These are phyloP conservation scores for Fraxinus ornus DNA, from an alignment of 305 asterid genomes.

Conservation along the genomic window DNA sequence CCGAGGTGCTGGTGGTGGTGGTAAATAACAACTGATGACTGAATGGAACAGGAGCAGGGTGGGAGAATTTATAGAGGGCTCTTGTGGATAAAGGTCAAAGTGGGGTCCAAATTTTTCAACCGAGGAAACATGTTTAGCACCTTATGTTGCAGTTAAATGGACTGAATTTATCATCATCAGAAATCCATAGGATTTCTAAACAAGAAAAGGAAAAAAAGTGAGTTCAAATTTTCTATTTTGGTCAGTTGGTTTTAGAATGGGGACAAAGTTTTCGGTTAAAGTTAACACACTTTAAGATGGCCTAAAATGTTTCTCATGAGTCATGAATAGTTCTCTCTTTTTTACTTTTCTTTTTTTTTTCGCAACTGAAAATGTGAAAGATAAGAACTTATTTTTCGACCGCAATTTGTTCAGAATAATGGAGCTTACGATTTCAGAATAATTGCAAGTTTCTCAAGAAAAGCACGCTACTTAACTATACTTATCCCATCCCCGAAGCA, in stretches of 20 bases:
- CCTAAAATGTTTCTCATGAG: constrained; percentile 15
- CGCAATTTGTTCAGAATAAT: background rate
- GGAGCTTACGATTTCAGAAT: background rate
- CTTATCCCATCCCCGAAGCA: background rate
- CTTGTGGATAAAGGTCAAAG: constrained; percentile 17
- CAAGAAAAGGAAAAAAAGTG: background rate
- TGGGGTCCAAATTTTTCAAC: background rate
- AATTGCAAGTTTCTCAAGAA: background rate
- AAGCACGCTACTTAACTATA: background rate
- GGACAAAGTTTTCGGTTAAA: constrained; percentile 20
- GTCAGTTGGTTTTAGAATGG: constrained; percentile 20
- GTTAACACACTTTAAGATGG: constrained; percentile 24
- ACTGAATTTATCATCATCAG: background rate
- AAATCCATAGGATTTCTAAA: background rate
- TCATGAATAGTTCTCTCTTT: background rate
- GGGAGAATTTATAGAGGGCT: constrained; percentile 40
- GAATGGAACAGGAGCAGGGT: constrained; percentile 1
- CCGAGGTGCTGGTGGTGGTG: background rate
- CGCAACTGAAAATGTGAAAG: background rate
- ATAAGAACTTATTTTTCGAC: background rate
- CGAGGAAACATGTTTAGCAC: constrained; percentile 24
- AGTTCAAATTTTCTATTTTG: constrained; percentile 28
- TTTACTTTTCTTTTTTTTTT: background rate
- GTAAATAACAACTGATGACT: background rate
- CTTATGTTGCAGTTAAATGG: constrained; percentile 30